Conservation (phyloP, 345 rosid species). For the Lagerstroemia speciosa region DNA sequence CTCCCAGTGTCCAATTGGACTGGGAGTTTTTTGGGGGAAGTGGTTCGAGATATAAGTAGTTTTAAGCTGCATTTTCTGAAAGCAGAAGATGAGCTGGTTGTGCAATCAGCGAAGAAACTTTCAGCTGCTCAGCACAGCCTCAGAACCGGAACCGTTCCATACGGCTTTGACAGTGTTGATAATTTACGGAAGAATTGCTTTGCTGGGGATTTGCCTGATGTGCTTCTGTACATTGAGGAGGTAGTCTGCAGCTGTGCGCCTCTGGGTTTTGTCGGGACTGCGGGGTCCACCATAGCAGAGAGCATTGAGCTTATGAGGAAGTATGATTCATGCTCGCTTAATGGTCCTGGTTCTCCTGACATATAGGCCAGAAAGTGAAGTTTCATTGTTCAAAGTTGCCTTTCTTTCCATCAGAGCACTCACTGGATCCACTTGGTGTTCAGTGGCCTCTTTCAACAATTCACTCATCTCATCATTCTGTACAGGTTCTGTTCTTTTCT, state of each 20-base stretch:
- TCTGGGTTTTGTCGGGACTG: slow-evolving; percentile 87
- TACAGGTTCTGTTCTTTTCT: neutral
- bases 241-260: slow-evolving; percentile 85
- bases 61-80: slow-evolving; percentile 48
- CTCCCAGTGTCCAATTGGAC: slow-evolving; percentile 83
- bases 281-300: slow-evolving; percentile 88
- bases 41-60: slow-evolving; percentile 40
- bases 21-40: slow-evolving; percentile 60
- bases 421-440: slow-evolving; percentile 20
- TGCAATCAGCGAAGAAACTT: slow-evolving; percentile 35
- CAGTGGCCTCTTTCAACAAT: neutral
- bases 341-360: slow-evolving; percentile 7
- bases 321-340: slow-evolving; percentile 29
- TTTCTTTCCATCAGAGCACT: slow-evolving; percentile 14
- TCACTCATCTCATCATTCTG: neutral
- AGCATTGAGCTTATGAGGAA: slow-evolving; percentile 73
- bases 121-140: slow-evolving; percentile 39
- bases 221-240: slow-evolving; percentile 71
- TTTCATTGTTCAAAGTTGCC: neutral
- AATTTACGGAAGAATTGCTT: slow-evolving; percentile 34
- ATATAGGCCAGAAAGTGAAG: neutral
- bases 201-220: slow-evolving; percentile 33
- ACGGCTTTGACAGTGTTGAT: slow-evolving; percentile 18
- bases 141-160: slow-evolving; percentile 31
- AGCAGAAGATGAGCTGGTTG: slow-evolving; percentile 49